These are phyloP conservation scores for Blastomyces gilchristii DNA, from an alignment of 2,329 filamentous ascomycete species.

Conservation along the genomic window DNA sequence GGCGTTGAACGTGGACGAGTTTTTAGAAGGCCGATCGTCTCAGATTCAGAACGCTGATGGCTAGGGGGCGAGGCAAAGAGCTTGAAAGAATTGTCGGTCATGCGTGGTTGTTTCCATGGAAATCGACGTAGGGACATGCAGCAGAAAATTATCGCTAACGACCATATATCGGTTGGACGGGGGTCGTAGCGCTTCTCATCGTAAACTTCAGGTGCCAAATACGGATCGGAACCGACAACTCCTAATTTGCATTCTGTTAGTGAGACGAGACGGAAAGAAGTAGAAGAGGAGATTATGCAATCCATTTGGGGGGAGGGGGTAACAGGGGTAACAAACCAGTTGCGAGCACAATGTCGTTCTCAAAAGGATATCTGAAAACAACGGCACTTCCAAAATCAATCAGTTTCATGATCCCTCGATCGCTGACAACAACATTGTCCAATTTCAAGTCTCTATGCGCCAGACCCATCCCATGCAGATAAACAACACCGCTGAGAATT, in stretches of 20 bases:
- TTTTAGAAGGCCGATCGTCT: conserved; percentile 24
- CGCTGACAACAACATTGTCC: conserved; percentile 95
- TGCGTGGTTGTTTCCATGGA: conserved; percentile 89
- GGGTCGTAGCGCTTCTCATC: conserved; percentile 89
- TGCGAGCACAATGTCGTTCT: conserved; percentile 72
- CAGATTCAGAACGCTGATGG: conserved; percentile 52
- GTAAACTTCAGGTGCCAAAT: conserved; percentile 93
- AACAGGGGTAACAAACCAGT: conserved; percentile 50
- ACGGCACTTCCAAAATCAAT: conserved; percentile 98
- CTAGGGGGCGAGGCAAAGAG: conserved; percentile 72
- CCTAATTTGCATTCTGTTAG: conserved; percentile 36
- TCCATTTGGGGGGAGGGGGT: not conserved
- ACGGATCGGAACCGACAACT: conserved; percentile 82
- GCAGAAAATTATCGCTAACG: conserved; percentile 94
- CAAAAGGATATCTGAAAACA: conserved; percentile 95
- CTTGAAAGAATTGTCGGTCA: conserved; percentile 89
- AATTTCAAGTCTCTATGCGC: conserved; percentile 92
- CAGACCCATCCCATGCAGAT: conserved; percentile 87
- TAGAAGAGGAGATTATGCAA: not conserved
- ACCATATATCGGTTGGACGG: conserved; percentile 93
- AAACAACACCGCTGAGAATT: conserved; percentile 87
- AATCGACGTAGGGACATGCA: conserved; percentile 95
- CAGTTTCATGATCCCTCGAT: conserved; percentile 96
- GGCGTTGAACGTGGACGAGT: conserved; percentile 28
- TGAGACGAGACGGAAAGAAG: not conserved